Evolutionary conservation across 2,329 filamentous ascomycete genomes (phyloP).

Genomic region (Fusarium xyrophilum): DNA sequence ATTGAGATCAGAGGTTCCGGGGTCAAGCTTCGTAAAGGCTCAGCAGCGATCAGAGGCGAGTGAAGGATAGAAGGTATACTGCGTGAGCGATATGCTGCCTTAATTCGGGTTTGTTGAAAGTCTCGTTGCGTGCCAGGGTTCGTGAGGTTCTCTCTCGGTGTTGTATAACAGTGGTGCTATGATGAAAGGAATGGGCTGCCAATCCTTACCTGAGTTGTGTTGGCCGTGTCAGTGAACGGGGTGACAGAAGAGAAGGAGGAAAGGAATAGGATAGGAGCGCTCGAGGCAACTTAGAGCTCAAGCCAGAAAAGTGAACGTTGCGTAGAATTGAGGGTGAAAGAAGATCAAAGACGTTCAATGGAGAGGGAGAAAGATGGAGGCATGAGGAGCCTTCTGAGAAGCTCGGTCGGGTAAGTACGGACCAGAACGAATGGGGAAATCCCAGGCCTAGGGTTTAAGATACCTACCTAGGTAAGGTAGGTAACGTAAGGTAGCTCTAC

Average conservation of each 20-base stretch:
- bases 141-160: constrained; percentile 14
- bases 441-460: background rate
- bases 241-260: constrained; percentile 3
- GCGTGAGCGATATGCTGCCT: constrained; percentile 37
- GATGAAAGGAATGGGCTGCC: constrained; percentile 28
- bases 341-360: constrained; percentile 10
- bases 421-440: constrained; percentile 22
- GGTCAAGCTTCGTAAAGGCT: background rate
- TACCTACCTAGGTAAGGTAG: background rate
- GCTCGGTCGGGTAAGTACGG: constrained; percentile 2
- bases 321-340: constrained; percentile 14
- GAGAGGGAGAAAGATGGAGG: constrained; percentile 19
- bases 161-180: constrained; percentile 22
- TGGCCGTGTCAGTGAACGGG: constrained; percentile 7
- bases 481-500: background rate
- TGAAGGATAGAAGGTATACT: constrained; percentile 28
- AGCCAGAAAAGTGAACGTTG: constrained; percentile 24
- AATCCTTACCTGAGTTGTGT: constrained; percentile 4
- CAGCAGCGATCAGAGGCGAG: background rate
- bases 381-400: constrained; percentile 5
- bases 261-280: constrained; percentile 25
- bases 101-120: constrained; percentile 28
- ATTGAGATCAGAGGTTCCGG: background rate
- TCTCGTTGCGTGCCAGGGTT: constrained; percentile 12
- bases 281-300: constrained; percentile 2